phyloP scores from a whole-genome alignment of 1,284 basidiomycete species.

The Malassezia restricta region DNA sequence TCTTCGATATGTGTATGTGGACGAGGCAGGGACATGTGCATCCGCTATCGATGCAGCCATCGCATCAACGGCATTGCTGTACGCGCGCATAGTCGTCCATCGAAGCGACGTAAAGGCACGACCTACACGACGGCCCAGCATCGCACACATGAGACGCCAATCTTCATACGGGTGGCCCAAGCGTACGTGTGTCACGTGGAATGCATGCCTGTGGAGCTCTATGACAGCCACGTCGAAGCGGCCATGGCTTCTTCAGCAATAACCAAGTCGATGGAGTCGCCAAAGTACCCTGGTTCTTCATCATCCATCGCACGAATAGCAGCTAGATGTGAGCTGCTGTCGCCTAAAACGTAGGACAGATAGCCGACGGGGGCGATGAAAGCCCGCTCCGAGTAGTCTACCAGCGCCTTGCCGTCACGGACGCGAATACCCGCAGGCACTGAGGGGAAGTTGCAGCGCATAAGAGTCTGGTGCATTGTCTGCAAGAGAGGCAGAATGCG shows the following conservation, averaged over 20 bases:
- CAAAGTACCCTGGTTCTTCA: slow-evolving; percentile 28
- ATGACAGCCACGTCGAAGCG: slow-evolving; percentile 22
- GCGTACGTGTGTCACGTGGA: background rate
- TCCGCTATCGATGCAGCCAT: slow-evolving; percentile 1
- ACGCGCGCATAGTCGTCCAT: background rate
- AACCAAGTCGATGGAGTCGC: slow-evolving; percentile 33
- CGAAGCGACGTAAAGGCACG: background rate
- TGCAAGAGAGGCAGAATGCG: slow-evolving; percentile 27
- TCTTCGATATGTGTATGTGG: background rate
- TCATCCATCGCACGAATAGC: slow-evolving; percentile 21
- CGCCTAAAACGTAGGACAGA: slow-evolving; percentile 28
- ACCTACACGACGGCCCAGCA: background rate
- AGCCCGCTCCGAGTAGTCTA: slow-evolving; percentile 29
- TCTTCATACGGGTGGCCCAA: too few species aligned
- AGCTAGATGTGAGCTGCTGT: slow-evolving; percentile 15
- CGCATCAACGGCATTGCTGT: background rate
- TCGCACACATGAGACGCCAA: too few species aligned
- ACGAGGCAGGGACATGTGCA: background rate
- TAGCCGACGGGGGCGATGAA: slow-evolving; percentile 35
- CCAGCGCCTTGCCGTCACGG: slow-evolving; percentile 17
- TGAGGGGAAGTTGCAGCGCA: slow-evolving; percentile 20
- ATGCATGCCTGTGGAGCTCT: background rate
- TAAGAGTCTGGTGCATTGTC: slow-evolving; percentile 19
- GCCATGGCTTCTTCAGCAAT: slow-evolving; percentile 32
- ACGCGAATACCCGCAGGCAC: slow-evolving; percentile 29